Evolutionary conservation across 2,329 filamentous ascomycete genomes (phyloP).

Genomic region (Curvularia hawaiiensis): DNA sequence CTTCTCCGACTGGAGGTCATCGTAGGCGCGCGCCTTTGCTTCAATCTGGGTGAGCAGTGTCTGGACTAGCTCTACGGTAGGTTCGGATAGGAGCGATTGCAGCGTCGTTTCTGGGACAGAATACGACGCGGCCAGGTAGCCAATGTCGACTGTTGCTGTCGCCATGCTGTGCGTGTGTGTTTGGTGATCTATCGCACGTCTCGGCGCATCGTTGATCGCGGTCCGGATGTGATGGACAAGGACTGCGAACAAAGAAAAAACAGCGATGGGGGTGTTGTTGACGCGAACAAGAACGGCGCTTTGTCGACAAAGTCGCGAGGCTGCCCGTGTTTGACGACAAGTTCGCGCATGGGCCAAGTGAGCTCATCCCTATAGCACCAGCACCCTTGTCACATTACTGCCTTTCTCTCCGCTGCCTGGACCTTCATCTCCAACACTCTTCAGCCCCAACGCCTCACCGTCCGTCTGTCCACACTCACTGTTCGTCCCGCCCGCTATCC

Average conservation of each 20-base stretch:
- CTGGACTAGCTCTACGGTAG: constrained; percentile 79
- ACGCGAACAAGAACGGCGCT: constrained; percentile 23
- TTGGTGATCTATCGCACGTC: constrained; percentile 10
- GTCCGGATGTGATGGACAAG: constrained; percentile 6
- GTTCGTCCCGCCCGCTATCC: not conserved
- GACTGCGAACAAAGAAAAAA: constrained; percentile 35
- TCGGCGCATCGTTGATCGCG: constrained; percentile 30
- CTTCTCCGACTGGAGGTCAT: constrained; percentile 84
- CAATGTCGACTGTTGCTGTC: constrained; percentile 65
- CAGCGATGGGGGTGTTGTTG: constrained; percentile 15
- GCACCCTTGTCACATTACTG: constrained; percentile 5
- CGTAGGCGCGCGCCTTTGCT: constrained; percentile 79
- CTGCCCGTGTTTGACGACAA: constrained; percentile 27
- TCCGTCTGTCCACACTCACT: constrained; percentile 7
- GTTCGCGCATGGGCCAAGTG: constrained; percentile 19
- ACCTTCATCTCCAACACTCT: constrained; percentile 1
- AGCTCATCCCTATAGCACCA: constrained; percentile 18
- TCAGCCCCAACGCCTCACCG: not conserved
- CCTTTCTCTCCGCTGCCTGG: constrained; percentile 9
- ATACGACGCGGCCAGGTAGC: constrained; percentile 74
- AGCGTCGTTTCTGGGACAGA: constrained; percentile 70
- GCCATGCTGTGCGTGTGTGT: constrained; percentile 56
- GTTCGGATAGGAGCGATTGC: constrained; percentile 65
- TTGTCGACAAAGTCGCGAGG: constrained; percentile 24
- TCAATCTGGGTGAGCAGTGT: constrained; percentile 76